Percentiles rank a stretch among this genome's conserved stretches.
phyloP scores from a whole-genome alignment of 2,329 filamentous ascomycete species.

The Chaetomium olivaceum region DNA sequence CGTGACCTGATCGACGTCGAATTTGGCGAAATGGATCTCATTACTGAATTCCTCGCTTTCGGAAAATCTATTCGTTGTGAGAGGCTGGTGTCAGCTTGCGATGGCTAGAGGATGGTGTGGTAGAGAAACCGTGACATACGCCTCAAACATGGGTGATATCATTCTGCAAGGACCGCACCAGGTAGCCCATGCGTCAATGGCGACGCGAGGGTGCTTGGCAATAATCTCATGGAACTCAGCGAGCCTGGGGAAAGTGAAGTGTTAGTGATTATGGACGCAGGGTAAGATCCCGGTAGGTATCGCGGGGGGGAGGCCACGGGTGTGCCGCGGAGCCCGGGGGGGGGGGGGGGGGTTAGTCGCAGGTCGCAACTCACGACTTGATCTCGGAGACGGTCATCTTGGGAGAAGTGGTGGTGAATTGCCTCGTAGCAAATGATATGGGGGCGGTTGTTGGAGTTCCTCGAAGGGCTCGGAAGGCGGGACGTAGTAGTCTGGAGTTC shows the following conservation, averaged over 20 bases:
- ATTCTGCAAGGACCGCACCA: constrained; percentile 97
- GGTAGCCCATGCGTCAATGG: constrained; percentile 83
- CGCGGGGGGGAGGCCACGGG: background rate
- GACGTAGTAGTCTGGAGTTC: constrained; percentile 25
- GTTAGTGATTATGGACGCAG: constrained; percentile 5
- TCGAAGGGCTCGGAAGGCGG: constrained; percentile 25
- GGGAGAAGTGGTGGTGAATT: constrained; percentile 43
- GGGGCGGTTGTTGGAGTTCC: constrained; percentile 14
- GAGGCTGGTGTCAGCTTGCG: background rate
- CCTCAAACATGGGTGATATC: constrained; percentile 73
- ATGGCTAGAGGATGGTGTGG: background rate
- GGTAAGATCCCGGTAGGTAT: background rate
- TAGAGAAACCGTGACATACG: constrained; percentile 48
- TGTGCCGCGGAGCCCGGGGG: no score
- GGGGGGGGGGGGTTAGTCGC: no score
- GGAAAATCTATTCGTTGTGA: constrained; percentile 52
- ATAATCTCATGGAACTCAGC: constrained; percentile 41
- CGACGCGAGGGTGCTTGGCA: constrained; percentile 53
- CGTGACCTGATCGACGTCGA: constrained; percentile 83
- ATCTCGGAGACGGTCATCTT: constrained; percentile 48
- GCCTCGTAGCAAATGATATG: constrained; percentile 33
- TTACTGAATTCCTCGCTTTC: constrained; percentile 56
- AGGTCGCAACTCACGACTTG: constrained; percentile 37
- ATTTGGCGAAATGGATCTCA: constrained; percentile 74
- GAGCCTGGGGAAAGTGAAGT: constrained; percentile 20